Conservation (phyloP, 305 asterid genomes). For the Fraxinus paxiana region DNA sequence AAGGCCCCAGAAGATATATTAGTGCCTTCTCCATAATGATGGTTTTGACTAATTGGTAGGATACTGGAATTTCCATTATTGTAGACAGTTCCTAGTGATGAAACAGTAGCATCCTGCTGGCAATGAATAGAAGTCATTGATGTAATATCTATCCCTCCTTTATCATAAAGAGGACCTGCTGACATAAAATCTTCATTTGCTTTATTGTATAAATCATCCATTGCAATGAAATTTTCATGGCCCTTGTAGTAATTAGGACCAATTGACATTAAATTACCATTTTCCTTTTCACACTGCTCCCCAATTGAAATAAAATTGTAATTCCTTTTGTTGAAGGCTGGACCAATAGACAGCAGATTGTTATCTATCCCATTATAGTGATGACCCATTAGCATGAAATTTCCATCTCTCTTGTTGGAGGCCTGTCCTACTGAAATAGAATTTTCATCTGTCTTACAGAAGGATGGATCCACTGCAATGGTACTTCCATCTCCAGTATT, state of each 20-base stretch:
- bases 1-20: conserved; percentile 42
- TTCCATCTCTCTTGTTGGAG: conserved; percentile 34
- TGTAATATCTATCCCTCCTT: conserved; percentile 25
- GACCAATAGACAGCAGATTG: conserved; percentile 33
- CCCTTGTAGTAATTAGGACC: conserved; percentile 31
- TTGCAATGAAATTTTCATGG: conserved; percentile 31
- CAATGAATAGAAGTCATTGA: conserved; percentile 11
- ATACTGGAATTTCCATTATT: conserved; percentile 35
- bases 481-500: conserved; percentile 27
- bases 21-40: conserved; percentile 35
- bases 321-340: conserved; percentile 33
- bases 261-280: conserved; percentile 28
- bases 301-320: conserved; percentile 22
- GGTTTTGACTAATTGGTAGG: conserved; percentile 37
- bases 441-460: conserved; percentile 27
- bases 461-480: conserved; percentile 26
- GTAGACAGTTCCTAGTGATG: conserved; percentile 27
- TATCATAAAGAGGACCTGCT: conserved; percentile 27
- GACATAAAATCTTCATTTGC: conserved; percentile 29
- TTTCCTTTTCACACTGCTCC: conserved; percentile 28
- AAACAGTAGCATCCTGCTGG: conserved; percentile 31
- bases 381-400: conserved; percentile 37
- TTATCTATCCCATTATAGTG: conserved; percentile 28
- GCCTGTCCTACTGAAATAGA: conserved; percentile 37
- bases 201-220: conserved; percentile 34